These are phyloP conservation scores for Bothriochloa decipiens DNA, from an alignment of 176 grass and related monocot genomes.

Conservation along the genomic window DNA sequence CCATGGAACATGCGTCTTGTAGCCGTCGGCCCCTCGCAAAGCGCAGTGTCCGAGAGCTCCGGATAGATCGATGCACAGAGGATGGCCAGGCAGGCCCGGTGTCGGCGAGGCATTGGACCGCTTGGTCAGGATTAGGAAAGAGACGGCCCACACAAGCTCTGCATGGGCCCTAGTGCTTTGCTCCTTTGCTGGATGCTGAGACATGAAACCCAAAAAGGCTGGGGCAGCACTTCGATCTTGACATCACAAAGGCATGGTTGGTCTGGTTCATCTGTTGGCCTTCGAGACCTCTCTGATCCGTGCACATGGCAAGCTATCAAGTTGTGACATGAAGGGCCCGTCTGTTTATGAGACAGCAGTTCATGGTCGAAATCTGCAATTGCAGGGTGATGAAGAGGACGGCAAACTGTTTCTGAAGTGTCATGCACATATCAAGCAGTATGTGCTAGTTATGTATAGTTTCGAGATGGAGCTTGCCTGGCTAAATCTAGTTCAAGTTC, in stretches of 20 bases:
- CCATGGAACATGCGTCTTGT: slow-evolving; percentile 49
- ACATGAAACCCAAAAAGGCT: no score
- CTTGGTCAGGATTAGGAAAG: slow-evolving; percentile 34
- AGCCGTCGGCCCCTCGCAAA: slow-evolving; percentile 49
- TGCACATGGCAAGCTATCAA: no score
- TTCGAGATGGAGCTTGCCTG: background rate
- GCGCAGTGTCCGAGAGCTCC: slow-evolving; percentile 6
- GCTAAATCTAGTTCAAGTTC: background rate
- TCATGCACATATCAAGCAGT: background rate
- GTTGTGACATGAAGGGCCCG: no score
- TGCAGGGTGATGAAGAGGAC: background rate
- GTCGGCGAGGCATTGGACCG: slow-evolving; percentile 20
- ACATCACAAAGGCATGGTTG: no score
- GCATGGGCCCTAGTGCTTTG: background rate
- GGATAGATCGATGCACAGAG: slow-evolving; percentile 19
- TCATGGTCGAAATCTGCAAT: background rate
- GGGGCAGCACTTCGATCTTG: no score
- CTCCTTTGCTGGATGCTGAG: no score
- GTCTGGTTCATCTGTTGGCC: no score
- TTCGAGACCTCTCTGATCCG: no score
- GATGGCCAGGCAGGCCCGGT: background rate
- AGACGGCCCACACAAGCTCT: slow-evolving; percentile 3
- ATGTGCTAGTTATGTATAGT: background rate
- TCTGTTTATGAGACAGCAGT: background rate
- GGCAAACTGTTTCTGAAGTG: background rate